A percentile compares a stretch with the other conserved stretches of the same genome.
phyloP scores from a whole-genome alignment of 164 flowering plant genomes.

The Paratinospora sagittata region DNA sequence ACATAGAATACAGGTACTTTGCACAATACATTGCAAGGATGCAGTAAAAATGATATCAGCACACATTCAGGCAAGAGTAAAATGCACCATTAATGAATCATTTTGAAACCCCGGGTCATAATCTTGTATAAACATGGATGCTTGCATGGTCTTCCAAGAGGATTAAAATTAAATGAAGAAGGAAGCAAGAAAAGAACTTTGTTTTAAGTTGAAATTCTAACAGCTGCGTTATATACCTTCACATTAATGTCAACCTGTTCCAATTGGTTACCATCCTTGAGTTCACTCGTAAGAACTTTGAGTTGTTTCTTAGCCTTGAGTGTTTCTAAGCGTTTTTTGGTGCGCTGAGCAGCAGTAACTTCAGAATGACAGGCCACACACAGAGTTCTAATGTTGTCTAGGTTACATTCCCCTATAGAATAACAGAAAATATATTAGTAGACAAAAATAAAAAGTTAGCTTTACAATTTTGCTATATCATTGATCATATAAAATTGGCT shows the following conservation, averaged over 20 bases:
- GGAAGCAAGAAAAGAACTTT: neutral
- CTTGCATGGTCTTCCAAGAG: neutral
- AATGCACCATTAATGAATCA: too few relatives aligned
- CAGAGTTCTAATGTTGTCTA: slow-evolving; percentile 88
- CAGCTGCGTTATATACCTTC: slow-evolving; percentile 24
- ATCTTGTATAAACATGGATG: neutral
- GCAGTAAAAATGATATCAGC: too few relatives aligned
- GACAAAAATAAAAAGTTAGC: too few relatives aligned
- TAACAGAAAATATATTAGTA: neutral
- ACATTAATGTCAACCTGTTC: slow-evolving; percentile 10
- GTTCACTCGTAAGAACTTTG: slow-evolving; percentile 29
- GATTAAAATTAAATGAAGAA: neutral
- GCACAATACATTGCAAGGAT: too few relatives aligned
- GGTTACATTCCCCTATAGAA: slow-evolving; percentile 68
- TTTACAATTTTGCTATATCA: too few relatives aligned
- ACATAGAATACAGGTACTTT: too few relatives aligned
- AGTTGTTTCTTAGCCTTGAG: slow-evolving; percentile 56
- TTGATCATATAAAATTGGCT: neutral
- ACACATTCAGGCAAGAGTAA: too few relatives aligned
- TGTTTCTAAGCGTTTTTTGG: slow-evolving; percentile 41
- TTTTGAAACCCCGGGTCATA: neutral
- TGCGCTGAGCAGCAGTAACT: slow-evolving; percentile 67
- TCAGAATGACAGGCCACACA: slow-evolving; percentile 88
- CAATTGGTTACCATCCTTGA: slow-evolving; percentile 21
- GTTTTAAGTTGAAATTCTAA: neutral